Evolutionary conservation across 768 basidiomycete genomes (phyloP), one percentile per base, ranked within the genome.

Genomic region (Rubroboletus satanas): DNA sequence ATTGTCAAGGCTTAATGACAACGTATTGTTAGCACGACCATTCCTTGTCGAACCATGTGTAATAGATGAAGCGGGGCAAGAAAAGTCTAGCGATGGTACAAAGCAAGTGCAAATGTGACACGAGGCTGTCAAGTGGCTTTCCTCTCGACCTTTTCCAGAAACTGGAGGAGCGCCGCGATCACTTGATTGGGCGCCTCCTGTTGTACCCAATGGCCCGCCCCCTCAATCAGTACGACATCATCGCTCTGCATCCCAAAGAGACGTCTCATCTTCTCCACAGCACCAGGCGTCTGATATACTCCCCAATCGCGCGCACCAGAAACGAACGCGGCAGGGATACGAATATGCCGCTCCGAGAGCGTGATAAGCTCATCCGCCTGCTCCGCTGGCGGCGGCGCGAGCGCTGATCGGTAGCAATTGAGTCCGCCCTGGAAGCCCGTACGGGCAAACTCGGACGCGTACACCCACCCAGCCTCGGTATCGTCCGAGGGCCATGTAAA

Each of bases 391-490:
- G 71, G 74, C 17, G 66, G 62, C 0, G 54, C 49, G 26, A 64
- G 57, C 47, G 64, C 59, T 54, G 72, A 70, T 28, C 83, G 76
- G 61, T 85, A 85, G 55, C 76, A 69, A 59, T 85, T 83, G 49
- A 85, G 65, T 28, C 80, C 83, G n/a, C 83, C 83, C 62, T 84
- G 83, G 54, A 85, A 85, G 1, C 85, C 83, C 2, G 80, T 82
- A 39, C 76, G 71, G 0, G 61, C 58, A 54, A 77, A 87, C 58
- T 79, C 78, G 21, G 72, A 59, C 2, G 77, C 74, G 60, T 83
- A 85, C 11, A 82, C 75, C 26, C 10, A 44, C 26, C 52, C 62
- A 0, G 54, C 65, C 12, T 83, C 74, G 45, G 80, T 81, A 1
- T 70, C 74, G 10, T 80, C 77, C 5, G 76, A 54, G 9, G 85